Evolutionary conservation across 192 early-diverging fungal species (phyloP).

Genomic region (Geranomyces variabilis): DNA sequence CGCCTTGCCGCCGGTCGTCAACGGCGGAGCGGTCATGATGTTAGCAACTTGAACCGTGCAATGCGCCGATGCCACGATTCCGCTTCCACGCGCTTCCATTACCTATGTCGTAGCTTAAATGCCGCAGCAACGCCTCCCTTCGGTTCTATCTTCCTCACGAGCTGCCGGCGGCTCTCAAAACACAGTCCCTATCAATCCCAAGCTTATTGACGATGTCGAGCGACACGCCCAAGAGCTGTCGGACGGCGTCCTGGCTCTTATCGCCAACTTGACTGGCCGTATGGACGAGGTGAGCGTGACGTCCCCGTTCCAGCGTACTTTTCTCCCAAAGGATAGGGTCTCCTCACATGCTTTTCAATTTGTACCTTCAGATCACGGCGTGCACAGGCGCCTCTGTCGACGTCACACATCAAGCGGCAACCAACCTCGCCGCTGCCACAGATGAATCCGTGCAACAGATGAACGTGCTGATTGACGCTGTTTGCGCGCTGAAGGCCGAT

Average conservation of each 20-base stretch:
- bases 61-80: no score
- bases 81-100: no score
- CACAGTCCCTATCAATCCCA: conserved; percentile 47
- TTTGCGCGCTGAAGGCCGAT: conserved; percentile 43
- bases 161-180: conserved; percentile 19
- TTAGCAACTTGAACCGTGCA: no score
- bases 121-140: conserved; percentile 21
- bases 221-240: conserved; percentile 26
- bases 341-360: background rate
- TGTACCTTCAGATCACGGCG: conserved; percentile 32
- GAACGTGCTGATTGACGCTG: conserved; percentile 36
- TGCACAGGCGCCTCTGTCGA: conserved; percentile 32
- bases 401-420: conserved; percentile 26
- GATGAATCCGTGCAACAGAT: conserved; percentile 27
- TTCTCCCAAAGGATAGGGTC: no score
- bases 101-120: no score
- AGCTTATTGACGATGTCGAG: conserved; percentile 46
- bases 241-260: conserved; percentile 20
- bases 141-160: conserved; percentile 27
- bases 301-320: background rate
- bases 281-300: conserved; percentile 37
- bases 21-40: no score
- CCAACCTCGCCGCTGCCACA: conserved; percentile 14
- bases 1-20: no score
- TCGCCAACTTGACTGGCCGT: conserved; percentile 19